A percentile compares a stretch with the other conserved stretches of the same genome.
Evolutionary conservation across 2,329 filamentous ascomycete species (phyloP).

Genomic region (Rhexocercosporidium sp.): DNA sequence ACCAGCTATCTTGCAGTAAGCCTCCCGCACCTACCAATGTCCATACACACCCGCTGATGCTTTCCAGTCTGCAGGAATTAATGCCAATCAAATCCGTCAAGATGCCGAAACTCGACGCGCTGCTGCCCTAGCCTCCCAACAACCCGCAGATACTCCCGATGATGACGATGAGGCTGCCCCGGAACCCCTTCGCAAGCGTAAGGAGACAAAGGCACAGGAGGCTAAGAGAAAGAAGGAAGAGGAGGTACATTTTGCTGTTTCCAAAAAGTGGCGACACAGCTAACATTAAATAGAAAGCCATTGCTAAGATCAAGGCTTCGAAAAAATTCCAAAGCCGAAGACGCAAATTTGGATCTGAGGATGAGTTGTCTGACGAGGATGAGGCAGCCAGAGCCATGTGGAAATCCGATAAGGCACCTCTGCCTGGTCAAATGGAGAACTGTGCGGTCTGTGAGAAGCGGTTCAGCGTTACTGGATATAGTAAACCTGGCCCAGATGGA

Average conservation of each 20-base stretch:
- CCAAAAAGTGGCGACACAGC: not conserved
- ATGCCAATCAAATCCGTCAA: constrained; percentile 58
- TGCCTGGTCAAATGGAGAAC: constrained; percentile 80
- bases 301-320: constrained; percentile 66
- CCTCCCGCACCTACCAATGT: constrained; percentile 18
- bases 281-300: constrained; percentile 49
- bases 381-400: constrained; percentile 57
- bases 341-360: constrained; percentile 48
- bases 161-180: constrained; percentile 23
- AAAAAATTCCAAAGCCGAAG: constrained; percentile 62
- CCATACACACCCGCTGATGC: constrained; percentile 50
- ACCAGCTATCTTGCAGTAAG: constrained; percentile 70
- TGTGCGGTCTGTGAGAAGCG: constrained; percentile 85
- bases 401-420: constrained; percentile 48
- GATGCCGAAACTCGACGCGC: constrained; percentile 54
- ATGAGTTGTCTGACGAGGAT: constrained; percentile 51
- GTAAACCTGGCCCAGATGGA: constrained; percentile 79
- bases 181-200: constrained; percentile 40
- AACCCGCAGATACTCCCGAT: constrained; percentile 30
- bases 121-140: constrained; percentile 44
- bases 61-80: constrained; percentile 74
- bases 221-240: constrained; percentile 46
- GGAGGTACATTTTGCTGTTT: constrained; percentile 43
- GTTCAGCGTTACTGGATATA: constrained; percentile 93
- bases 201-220: constrained; percentile 39